Base-by-base conservation (phyloP, 257 asterid species). In the Plantago ovata region DNA sequence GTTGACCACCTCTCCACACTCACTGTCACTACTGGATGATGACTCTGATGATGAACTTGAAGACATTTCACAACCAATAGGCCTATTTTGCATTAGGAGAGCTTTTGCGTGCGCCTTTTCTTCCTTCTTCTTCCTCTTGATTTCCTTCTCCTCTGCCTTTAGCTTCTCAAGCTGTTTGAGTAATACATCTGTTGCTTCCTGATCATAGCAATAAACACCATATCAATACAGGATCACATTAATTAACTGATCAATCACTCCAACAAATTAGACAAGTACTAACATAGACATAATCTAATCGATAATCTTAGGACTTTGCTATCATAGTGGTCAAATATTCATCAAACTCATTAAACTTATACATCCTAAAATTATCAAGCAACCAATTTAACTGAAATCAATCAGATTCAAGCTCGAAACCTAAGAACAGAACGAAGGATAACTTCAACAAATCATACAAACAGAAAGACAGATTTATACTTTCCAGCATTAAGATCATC, bases 171-270 rank as follows among this genome's bases (percentile, higher is more conserved):
- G 81, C 60, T 79, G 83, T 12, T 72, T 75, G 38, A 79, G 45
- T 63, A 90, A 66, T 33, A 62, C 32, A 40, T 73, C 83, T 5
- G 91, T 72, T 0, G 92, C 91, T 47, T 82, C 91, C 95, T 90
- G 80, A 47, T 56, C 1, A 38, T 28, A 0, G 16, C 9, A 7
- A 22, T 3, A 28, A 28, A 28, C 4, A 28, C 4, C 36, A 28
- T 1, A 8, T 28, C 36, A 28, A 28, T 28, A 28, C 32, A 2
- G 32, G 32, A 24, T 24, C 36, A 28, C 36, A 28, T 28, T 1
- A 28, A 28, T 28, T 6, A 28, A 13, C 2, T 44, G 18, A 44
- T 44, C 18, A 4, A 44, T 14, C 18, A 14, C 5, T 13, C 13
- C 1, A 10, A 0, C n/a, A 40, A 3, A 40, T 10, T 40, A 7